Base-by-base conservation (phyloP, 169 alveolate species). In the Eimeria praecox region DNA sequence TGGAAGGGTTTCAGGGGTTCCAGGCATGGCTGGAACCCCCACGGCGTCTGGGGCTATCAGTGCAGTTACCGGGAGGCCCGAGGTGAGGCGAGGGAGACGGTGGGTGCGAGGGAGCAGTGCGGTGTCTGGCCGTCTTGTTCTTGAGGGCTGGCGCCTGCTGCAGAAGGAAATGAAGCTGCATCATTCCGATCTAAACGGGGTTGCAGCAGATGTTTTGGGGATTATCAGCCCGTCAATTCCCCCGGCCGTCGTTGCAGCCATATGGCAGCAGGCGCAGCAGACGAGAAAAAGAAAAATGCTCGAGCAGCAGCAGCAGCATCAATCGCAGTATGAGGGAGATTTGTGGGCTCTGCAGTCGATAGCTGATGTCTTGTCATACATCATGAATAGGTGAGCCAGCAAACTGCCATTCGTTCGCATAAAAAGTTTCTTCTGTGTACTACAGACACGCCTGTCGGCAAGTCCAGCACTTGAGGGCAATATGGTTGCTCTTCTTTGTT, bases 81-180 rank as follows among this genome's bases (percentile, higher is more conserved):
- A 33, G 56, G 35, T 30, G 56, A 75, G 93, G 24, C 42, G 78
- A 14, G 33, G 82, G 82, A 46, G 95, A 24, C 56, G 78, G 30
- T 46, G 88, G 90, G 89, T 71, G 77, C 89, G 77, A 27, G 94
- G 91, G 59, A 54, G 94, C 59, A 44, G 82, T 42, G 71, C 82
- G 0, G 78, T 85, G 49, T 54, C 91, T 52, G 96, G 94, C 33
- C 96, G 96, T 6, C 85, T 94, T 9, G 69, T 94, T 59, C 94
- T 94, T 62, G 90, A 94, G 42, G 90, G 90, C 75, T 94, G 96
- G 96, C 80, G 94, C 20, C 46, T 94, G 64, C 46, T 94, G n/a
- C 94, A 94, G 89, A 69, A 85, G 40, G 96, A 94, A 73, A 85
- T 94, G 82, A 94, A 94, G 73, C 94, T 94, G 49, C 94, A 85